Evolutionary conservation across 2,329 filamentous ascomycete species (phyloP).

Genomic region (Elsinoe batatas): DNA sequence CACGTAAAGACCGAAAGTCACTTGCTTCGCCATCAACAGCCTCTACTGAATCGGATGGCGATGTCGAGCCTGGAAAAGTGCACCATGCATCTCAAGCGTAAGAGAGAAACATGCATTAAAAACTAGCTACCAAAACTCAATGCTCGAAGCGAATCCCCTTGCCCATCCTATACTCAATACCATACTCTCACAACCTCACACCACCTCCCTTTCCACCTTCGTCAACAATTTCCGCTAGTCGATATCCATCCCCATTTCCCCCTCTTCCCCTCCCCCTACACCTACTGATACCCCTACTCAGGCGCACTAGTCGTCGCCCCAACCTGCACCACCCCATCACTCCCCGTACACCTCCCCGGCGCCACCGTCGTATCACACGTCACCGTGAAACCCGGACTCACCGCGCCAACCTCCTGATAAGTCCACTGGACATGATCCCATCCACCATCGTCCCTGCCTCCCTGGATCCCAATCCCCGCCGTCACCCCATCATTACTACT

Average conservation of each 20-base stretch:
- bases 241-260: slow-evolving; percentile 63
- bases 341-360: slow-evolving; percentile 14
- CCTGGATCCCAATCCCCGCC: slow-evolving; percentile 15
- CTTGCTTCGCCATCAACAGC: no score
- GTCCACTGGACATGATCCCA: slow-evolving; percentile 21
- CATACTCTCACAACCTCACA: no score
- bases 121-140: not conserved
- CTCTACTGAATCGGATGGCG: no score
- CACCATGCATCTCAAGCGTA: not conserved
- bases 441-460: slow-evolving; percentile 16
- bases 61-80: no score
- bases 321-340: not conserved
- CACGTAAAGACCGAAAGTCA: no score
- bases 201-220: not conserved
- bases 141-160: not conserved
- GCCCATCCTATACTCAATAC: not conserved
- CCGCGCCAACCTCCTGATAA: slow-evolving; percentile 15
- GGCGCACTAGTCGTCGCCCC: slow-evolving; percentile 49
- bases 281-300: slow-evolving; percentile 57
- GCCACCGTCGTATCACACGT: slow-evolving; percentile 20
- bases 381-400: slow-evolving; percentile 18
- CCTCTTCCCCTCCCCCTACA: slow-evolving; percentile 86
- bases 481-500: slow-evolving; percentile 8
- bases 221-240: not conserved
- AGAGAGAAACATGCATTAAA: not conserved